A percentile compares a stretch with the other conserved stretches of the same genome.
phyloP scores from a whole-genome alignment of 495 filamentous ascomycete genomes.

The Penicillium bialowiezense region DNA sequence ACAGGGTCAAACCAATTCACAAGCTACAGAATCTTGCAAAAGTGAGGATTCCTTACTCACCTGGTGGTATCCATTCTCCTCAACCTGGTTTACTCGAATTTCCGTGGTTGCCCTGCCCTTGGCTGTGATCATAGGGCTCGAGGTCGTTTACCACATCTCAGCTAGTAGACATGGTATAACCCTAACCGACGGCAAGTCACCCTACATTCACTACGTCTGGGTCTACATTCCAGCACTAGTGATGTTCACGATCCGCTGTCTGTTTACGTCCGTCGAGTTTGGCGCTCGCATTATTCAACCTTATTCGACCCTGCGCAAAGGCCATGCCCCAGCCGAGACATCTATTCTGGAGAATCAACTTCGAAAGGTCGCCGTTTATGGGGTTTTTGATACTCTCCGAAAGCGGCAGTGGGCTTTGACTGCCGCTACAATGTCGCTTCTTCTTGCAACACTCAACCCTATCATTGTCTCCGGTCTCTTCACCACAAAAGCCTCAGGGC shows the following conservation, averaged over 20 bases:
- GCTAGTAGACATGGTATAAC: background rate
- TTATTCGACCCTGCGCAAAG: slow-evolving; percentile 7
- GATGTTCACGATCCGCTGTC: slow-evolving; percentile 13
- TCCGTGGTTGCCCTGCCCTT: slow-evolving; percentile 8
- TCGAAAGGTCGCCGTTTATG: slow-evolving; percentile 5
- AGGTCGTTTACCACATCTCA: slow-evolving; percentile 10
- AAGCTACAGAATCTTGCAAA: background rate
- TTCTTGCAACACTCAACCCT: slow-evolving; percentile 5
- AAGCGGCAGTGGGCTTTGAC: slow-evolving; percentile 8
- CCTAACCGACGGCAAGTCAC: background rate
- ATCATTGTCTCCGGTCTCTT: slow-evolving; percentile 15
- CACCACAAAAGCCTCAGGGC: background rate
- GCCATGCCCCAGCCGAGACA: slow-evolving; percentile 2
- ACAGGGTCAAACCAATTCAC: background rate
- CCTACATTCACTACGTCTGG: slow-evolving; percentile 16
- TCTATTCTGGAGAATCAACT: slow-evolving; percentile 16
- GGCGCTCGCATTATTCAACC: slow-evolving; percentile 3
- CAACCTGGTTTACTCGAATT: background rate
- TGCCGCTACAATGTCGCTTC: slow-evolving; percentile 8
- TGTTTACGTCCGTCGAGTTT: slow-evolving; percentile 6
- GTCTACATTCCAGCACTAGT: slow-evolving; percentile 20
- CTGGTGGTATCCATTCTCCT: slow-evolving; percentile 11
- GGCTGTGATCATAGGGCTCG: slow-evolving; percentile 9
- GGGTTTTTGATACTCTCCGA: slow-evolving; percentile 3
- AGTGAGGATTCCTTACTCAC: background rate